Base-by-base conservation (phyloP, 202 grass and related monocot genomes). In the Setaria italica region DNA sequence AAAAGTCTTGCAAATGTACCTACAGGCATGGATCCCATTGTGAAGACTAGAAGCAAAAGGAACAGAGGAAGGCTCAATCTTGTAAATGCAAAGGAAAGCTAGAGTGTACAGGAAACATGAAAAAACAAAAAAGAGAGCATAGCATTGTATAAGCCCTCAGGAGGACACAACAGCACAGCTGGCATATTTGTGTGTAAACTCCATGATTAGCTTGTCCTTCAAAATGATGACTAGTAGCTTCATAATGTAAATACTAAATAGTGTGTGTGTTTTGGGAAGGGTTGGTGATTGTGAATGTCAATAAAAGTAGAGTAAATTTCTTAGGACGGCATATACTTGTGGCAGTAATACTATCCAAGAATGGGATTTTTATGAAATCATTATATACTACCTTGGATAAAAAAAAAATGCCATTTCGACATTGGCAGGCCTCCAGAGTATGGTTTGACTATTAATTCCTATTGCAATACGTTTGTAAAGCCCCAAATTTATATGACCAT, bases 11-110 rank as follows among this genome's bases (percentile, higher is more conserved):
- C 8, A 70, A 21, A 73, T 73, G 48, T 34, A 78, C 55, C 56
- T 86, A 20, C 91, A 95, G 89, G 94, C 94, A 74, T 95, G 94
- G 94, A 88, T 91, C 84, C 91, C 91, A 1, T 84, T 95, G 85
- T 95, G 75, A 95, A 89, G 48, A 49, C 14, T 39, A 37, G 5
- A 83, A 71, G 0, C 9, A 72, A 56, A 82, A 62, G 9, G 56
- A 70, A 54, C 81, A 80, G 63, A 68, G 70, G 35, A 62, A 70
- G 37, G 79, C 39, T 75, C 46, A 77, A 80, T 82, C 67, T 76
- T 95, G 90, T 92, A 93, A 90, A 95, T 91, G 86, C 72, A 83
- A 81, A 77, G 59, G 76, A 85, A 46, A 68, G 39, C 9, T 37
- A 62, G 57, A 58, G 54, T 76, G 80, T 80, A 88, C 30, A 90